Percentiles rank a stretch among this genome's conserved stretches.
phyloP scores from a whole-genome alignment of 345 rosid species.

The Eutrema heterophyllum region DNA sequence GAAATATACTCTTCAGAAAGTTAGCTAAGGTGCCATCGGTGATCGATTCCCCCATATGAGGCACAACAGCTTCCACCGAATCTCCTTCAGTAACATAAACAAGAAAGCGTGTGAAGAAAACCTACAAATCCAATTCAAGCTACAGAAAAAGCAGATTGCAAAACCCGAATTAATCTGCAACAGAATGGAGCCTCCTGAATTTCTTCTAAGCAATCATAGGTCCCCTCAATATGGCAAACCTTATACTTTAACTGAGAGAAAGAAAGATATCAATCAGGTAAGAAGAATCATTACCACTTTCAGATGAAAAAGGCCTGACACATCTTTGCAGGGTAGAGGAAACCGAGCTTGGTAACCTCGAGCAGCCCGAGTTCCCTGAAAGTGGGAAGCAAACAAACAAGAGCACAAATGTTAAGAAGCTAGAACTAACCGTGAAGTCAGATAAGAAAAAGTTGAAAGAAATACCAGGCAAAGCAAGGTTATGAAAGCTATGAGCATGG shows the following conservation, averaged over 20 bases:
- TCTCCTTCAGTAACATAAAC: constrained; percentile 45
- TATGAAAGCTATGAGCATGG: constrained; percentile 39
- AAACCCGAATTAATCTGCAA: neutral
- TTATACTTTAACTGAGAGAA: too few relatives aligned
- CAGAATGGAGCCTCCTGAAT: neutral
- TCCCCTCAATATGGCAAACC: too few relatives aligned
- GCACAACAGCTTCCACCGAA: constrained; percentile 69
- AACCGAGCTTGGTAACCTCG: constrained; percentile 7
- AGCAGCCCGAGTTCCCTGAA: constrained; percentile 1
- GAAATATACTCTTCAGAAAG: constrained; percentile 60
- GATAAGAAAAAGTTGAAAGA: neutral
- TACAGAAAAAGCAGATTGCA: neutral
- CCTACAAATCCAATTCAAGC: neutral
- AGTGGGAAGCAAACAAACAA: neutral
- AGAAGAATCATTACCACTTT: constrained; percentile 21
- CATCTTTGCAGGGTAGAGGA: constrained; percentile 35
- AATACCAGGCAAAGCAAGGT: constrained; percentile 43
- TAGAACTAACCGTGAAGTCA: too few relatives aligned
- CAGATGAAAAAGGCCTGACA: constrained; percentile 63
- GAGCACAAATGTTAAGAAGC: neutral
- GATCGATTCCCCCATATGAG: constrained; percentile 91
- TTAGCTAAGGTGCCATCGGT: constrained; percentile 81
- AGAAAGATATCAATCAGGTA: too few relatives aligned
- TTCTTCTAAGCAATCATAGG: neutral
- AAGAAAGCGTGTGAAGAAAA: constrained; percentile 8